Evolutionary conservation across 108 stramenopile genomes (phyloP).

Genomic region (Cyclotella choctawhatcheeana): DNA sequence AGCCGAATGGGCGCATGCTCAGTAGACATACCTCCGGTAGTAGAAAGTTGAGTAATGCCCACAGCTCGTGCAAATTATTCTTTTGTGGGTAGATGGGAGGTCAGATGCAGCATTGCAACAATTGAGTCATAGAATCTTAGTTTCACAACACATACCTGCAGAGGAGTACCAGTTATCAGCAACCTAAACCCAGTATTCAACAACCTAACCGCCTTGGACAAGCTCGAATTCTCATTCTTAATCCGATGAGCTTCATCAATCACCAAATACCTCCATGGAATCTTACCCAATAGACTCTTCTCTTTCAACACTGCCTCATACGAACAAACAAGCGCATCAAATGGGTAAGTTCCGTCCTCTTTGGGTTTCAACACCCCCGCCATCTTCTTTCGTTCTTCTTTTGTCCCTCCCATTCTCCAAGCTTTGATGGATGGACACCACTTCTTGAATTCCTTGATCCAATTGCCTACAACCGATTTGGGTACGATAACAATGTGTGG

Average conservation of each 20-base stretch:
- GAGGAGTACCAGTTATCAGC: slow-evolving; percentile 94
- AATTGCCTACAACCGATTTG: slow-evolving; percentile 94
- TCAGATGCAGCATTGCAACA: not conserved
- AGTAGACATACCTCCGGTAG: slow-evolving; percentile 97
- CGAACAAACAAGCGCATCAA: slow-evolving; percentile 96
- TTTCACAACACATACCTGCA: slow-evolving; percentile 56
- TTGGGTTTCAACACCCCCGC: slow-evolving; percentile 65
- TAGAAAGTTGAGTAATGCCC: slow-evolving; percentile 95
- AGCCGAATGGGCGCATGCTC: no score
- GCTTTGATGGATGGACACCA: slow-evolving; percentile 95
- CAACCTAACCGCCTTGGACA: slow-evolving; percentile 78
- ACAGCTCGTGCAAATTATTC: slow-evolving; percentile 94
- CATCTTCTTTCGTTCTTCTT: slow-evolving; percentile 84
- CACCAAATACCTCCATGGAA: slow-evolving; percentile 84
- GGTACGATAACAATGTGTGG: slow-evolving; percentile 98
- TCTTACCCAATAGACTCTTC: slow-evolving; percentile 75
- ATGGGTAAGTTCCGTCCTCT: slow-evolving; percentile 69
- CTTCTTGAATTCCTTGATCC: slow-evolving; percentile 94
- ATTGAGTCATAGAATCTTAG: slow-evolving; percentile 33
- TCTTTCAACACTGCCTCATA: slow-evolving; percentile 97
- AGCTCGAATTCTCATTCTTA: slow-evolving; percentile 96
- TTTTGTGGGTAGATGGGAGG: not conserved
- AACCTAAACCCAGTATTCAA: slow-evolving; percentile 85
- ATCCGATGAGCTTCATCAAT: slow-evolving; percentile 99
- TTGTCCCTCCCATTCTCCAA: slow-evolving; percentile 92